Evolutionary conservation across 2,329 filamentous ascomycete species (phyloP).

Genomic region (Cercospora zeae-maydis): DNA sequence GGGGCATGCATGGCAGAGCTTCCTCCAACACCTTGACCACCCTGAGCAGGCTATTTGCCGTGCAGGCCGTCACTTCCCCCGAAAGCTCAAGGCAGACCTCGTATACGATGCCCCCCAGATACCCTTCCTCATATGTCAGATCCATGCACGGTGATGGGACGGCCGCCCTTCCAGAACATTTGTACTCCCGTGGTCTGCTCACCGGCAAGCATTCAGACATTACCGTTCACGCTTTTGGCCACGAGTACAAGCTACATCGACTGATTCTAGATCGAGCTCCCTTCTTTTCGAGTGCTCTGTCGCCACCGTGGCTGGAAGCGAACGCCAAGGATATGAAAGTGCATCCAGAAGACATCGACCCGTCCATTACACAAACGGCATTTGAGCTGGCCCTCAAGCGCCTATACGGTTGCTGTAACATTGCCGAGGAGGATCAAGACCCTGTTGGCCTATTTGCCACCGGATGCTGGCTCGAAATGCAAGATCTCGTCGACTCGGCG

Average conservation of each 20-base stretch:
- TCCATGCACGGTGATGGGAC: constrained; percentile 26
- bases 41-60: constrained; percentile 46
- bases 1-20: constrained; percentile 26
- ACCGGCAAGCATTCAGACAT: constrained; percentile 54
- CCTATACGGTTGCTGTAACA: constrained; percentile 51
- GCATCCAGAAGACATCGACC: constrained; percentile 53
- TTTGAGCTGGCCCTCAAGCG: constrained; percentile 55
- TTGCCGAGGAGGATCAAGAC: constrained; percentile 50
- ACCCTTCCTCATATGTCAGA: constrained; percentile 22
- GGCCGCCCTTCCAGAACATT: constrained; percentile 47
- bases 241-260: constrained; percentile 52
- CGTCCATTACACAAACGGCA: constrained; percentile 50
- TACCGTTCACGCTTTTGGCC: constrained; percentile 51
- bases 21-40: constrained; percentile 44
- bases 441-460: constrained; percentile 56
- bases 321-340: constrained; percentile 51
- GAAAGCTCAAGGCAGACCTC: constrained; percentile 41
- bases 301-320: constrained; percentile 55
- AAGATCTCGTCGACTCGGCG: constrained; percentile 52
- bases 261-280: constrained; percentile 55
- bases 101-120: constrained; percentile 34
- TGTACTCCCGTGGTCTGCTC: constrained; percentile 52
- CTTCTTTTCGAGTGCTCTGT: constrained; percentile 54
- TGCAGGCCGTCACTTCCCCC: constrained; percentile 38
- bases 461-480: constrained; percentile 57